Base-by-base conservation (phyloP, 352 stramenopile species). In the Pelagophyceae sp. region DNA sequence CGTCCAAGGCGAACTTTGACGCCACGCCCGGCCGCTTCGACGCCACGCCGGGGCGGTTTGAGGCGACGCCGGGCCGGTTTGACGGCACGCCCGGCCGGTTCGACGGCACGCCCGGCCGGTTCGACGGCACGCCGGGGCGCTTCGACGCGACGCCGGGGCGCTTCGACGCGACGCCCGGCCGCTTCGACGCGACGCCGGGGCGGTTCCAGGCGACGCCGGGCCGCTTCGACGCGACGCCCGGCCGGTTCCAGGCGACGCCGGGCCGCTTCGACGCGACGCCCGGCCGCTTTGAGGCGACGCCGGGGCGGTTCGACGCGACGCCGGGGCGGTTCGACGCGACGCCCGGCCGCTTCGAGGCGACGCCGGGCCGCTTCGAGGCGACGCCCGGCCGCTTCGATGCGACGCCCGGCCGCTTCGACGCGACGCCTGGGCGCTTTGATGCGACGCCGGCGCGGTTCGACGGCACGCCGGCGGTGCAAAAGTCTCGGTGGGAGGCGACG, bases 81-180 rank as follows among this genome's bases (percentile, higher is more conserved):
- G 23, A 27, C 23, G 5, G 15, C 3, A 65, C 58, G 63, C 63
- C 63, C 29, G 63, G 63, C 63, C 29, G 63, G 11, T 72, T 72
- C 35, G 63, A 72, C 35, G 63, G 29, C 5, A 72, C 63, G 63
- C 63, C 63, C 63, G 63, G 78, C 6, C 78, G 85, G 5, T 84
- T 81, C 33, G 91, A 86, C 29, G 63, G 5, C 25, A 89, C 88
- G 11, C 85, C 84, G 72, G 83, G 6, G 20, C 58, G 58, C 29
- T 65, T 65, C 31, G 58, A 65, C 25, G 58, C 63, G 1, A 72
- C 63, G 35, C 63, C 63, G 5, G 63, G 63, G 19, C 29, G 63
- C 31, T 72, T 72, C 63, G 31, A 72, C 15, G 25, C 25, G 58
- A 65, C 58, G 58, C 58, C 58, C 5, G 25, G 58, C 58, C 72